Evolutionary conservation across 345 rosid species (phyloP).

Genomic region (Murraya koenigii): DNA sequence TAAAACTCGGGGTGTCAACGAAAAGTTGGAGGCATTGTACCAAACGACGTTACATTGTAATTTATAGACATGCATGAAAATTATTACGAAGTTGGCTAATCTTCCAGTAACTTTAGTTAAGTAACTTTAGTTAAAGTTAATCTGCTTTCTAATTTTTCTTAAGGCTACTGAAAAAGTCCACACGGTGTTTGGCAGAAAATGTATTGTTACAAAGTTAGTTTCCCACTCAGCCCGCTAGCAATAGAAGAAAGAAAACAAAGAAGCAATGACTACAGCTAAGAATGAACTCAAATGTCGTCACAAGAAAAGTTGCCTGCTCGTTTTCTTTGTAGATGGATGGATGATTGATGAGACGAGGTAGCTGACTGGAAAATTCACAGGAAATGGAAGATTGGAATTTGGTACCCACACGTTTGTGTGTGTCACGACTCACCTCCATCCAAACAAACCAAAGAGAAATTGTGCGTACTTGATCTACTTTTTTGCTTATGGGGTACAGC

Average conservation of each 20-base stretch:
- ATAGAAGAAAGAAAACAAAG: neutral
- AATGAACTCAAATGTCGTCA: neutral
- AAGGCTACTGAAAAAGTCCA: neutral
- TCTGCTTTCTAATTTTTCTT: neutral
- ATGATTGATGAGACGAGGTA: neutral
- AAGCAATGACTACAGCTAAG: slow-evolving; percentile 3
- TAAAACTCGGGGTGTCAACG: too few species aligned
- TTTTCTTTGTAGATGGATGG: slow-evolving; percentile 10
- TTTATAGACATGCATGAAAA: too few species aligned
- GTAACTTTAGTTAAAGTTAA: neutral
- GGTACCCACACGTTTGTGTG: slow-evolving; percentile 4
- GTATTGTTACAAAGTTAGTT: neutral
- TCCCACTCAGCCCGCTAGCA: slow-evolving; percentile 16
- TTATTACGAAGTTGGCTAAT: neutral
- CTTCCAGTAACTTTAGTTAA: slow-evolving; percentile 4
- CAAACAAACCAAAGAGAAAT: neutral
- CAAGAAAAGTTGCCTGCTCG: neutral
- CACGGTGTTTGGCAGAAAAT: slow-evolving; percentile 12
- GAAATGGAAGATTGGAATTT: neutral
- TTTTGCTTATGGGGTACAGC: neutral
- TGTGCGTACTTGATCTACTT: neutral
- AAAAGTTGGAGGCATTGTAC: too few species aligned
- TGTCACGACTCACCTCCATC: neutral
- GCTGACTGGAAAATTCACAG: neutral
- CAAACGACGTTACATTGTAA: too few species aligned